Percentiles rank a stretch among this genome's conserved stretches.
phyloP scores from a whole-genome alignment of 2,329 filamentous ascomycete genomes.

The Exophiala xenobiotica region DNA sequence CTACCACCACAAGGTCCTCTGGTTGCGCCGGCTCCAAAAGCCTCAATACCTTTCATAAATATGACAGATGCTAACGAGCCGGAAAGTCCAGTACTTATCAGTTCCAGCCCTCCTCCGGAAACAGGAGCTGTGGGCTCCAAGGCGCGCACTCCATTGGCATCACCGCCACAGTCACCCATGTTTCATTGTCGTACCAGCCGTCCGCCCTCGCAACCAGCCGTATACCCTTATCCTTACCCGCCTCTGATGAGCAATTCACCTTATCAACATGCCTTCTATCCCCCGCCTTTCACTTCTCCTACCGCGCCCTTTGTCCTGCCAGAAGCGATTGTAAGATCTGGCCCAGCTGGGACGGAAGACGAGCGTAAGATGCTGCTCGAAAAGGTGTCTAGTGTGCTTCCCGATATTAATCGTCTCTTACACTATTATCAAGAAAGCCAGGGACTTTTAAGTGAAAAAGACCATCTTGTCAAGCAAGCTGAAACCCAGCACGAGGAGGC shows the following conservation, averaged over 20 bases:
- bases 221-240: conserved; percentile 16
- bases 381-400: conserved; percentile 48
- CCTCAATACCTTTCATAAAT: conserved; percentile 17
- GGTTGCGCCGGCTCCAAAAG: conserved; percentile 16
- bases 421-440: conserved; percentile 52
- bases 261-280: conserved; percentile 16
- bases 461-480: conserved; percentile 51
- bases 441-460: conserved; percentile 49
- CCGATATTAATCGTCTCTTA: conserved; percentile 46
- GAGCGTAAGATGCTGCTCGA: conserved; percentile 27
- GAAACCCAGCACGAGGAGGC: conserved; percentile 49
- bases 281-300: conserved; percentile 12
- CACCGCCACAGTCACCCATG: conserved; percentile 23
- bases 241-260: conserved; percentile 11
- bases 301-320: conserved; percentile 1
- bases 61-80: conserved; percentile 34
- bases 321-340: conserved; percentile 14
- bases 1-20: conserved; percentile 9
- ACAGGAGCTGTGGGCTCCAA: conserved; percentile 1
- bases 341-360: conserved; percentile 19
- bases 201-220: conserved; percentile 20
- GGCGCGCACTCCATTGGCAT: conserved; percentile 17
- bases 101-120: conserved; percentile 28
- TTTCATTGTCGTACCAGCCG: conserved; percentile 17
- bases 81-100: conserved; percentile 41